Evolutionary conservation across 2,329 filamentous ascomycete genomes (phyloP), one percentile per base, ranked within the genome.

Genomic region (Niveomyces coronatus): DNA sequence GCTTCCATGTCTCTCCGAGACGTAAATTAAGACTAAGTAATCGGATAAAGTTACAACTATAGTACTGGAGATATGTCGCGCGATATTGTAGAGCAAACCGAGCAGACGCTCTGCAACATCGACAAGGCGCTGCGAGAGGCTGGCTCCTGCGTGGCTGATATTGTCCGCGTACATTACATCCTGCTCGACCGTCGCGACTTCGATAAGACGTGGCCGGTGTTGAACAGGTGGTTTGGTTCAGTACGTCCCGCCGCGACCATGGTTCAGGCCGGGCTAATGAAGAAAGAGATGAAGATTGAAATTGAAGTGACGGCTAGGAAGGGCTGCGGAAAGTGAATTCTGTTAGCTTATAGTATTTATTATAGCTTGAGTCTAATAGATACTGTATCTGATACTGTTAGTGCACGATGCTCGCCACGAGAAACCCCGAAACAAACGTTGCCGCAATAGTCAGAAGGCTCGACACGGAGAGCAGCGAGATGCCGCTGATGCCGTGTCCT

Each of bases 401-500:
- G 19, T 47, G 41, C n/a, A 51, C 35, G 31, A 44, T 42, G 11
- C 46, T 44, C 7, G 47, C 44, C 34, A 51, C 37, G 9, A 52
- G 33, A 50, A 35, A 23, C 4, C 74, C 77, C 1, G 65, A 65
- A 1, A 52, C 66, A 60, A 82, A 81, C 47, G 76, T 69, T 5
- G 67, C 60, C 3, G 56, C 67, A 17, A 81, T 74, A 0, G 74
- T 78, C 10, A 82, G 53, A 39, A 81, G 63, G 49, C 79, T 82
- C 9, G 76, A 71, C 4, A 71, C 57, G 0, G 71, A 76, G 35
- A 82, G 59, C 43, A 77, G 60, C n/a, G 73, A 71, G 50, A 82
- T 67, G 0, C 79, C 79, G 42, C 73, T 80, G 45, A 84, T 76
- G 0, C 79, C 79, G 52, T 84, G 79, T 0, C 79, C 79, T 5